These are phyloP conservation scores for Ambispora gerdemannii DNA, from an alignment of 192 early-diverging fungal genomes.

Conservation along the genomic window DNA sequence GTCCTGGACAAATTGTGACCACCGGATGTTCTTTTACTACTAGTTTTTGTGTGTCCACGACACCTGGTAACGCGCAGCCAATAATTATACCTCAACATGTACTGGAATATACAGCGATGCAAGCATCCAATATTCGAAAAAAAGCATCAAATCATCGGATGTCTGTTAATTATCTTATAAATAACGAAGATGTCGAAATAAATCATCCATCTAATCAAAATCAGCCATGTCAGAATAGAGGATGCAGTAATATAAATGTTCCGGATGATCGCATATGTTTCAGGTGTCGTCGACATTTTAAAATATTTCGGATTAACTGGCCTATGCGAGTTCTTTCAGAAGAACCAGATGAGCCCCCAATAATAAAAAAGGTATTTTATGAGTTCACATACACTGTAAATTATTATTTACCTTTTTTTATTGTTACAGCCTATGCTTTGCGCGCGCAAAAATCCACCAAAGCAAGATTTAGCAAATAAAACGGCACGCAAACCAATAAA, in stretches of 20 bases:
- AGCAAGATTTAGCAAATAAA: background rate
- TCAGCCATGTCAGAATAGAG: background rate
- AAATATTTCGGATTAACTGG: background rate
- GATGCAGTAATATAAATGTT: background rate
- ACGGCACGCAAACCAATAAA: too few relatives aligned
- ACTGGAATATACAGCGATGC: too few relatives aligned
- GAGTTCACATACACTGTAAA: background rate
- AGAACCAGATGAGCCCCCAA: background rate
- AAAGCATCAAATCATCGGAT: background rate
- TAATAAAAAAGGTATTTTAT: background rate
- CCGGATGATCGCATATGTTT: background rate
- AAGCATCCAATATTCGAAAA: background rate
- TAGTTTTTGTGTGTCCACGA: background rate
- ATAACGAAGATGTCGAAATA: background rate
- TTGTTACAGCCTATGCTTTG: background rate
- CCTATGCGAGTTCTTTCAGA: slow-evolving; percentile 7
- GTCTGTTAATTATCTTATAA: background rate
- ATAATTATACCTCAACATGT: background rate
- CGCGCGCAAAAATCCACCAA: background rate
- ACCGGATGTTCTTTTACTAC: background rate
- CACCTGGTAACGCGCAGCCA: background rate
- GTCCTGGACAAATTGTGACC: background rate
- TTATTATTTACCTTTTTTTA: background rate
- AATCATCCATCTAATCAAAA: too few relatives aligned
- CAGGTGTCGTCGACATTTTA: background rate